A percentile compares a stretch with the other conserved stretches of the same genome.
Evolutionary conservation across 2,329 filamentous ascomycete species (phyloP).

Genomic region (Massarina eburnea): DNA sequence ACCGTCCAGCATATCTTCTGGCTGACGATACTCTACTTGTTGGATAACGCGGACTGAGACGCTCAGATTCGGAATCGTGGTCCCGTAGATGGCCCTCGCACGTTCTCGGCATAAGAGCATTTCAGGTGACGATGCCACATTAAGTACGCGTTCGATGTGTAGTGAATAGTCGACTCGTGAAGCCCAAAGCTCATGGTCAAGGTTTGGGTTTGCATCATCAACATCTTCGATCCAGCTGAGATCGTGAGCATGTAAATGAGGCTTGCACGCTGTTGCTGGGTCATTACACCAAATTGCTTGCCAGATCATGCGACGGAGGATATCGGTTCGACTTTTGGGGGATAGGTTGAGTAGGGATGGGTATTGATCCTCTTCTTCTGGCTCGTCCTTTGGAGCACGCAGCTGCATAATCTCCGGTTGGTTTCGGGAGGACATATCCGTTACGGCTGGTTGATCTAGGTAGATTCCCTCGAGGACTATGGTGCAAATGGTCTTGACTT

Average conservation of each 20-base stretch:
- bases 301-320: background rate
- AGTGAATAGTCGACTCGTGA: background rate
- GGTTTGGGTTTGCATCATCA: background rate
- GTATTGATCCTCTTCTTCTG: background rate
- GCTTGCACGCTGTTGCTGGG: background rate
- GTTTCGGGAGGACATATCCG: no score
- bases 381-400: background rate
- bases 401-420: no score
- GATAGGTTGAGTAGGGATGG: background rate
- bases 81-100: background rate
- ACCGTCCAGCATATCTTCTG: background rate
- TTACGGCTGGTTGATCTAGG: no score
- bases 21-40: background rate
- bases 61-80: background rate
- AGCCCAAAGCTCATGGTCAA: background rate
- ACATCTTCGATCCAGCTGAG: background rate
- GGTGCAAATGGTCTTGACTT: no score
- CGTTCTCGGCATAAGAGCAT: background rate
- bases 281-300: no score
- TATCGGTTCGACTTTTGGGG: background rate
- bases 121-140: background rate
- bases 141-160: background rate
- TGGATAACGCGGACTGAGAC: background rate
- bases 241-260: background rate
- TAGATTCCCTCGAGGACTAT: no score